These are phyloP conservation scores for Calonectria leucothoes DNA, from an alignment of 2,329 filamentous ascomycete genomes.

Conservation along the genomic window DNA sequence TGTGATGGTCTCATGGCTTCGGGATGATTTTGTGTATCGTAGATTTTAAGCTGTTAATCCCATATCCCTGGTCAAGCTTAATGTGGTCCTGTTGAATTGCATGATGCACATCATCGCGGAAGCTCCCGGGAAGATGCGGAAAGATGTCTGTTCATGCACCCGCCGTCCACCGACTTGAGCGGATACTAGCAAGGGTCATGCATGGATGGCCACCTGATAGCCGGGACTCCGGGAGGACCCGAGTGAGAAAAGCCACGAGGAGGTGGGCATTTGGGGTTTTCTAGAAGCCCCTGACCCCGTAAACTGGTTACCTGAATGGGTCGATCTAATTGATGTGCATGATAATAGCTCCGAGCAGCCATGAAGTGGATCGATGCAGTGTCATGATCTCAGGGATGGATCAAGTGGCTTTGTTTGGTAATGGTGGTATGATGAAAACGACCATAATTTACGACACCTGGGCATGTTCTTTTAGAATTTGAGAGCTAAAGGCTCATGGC, in stretches of 20 bases:
- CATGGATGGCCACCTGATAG: slow-evolving; percentile 10
- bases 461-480: not conserved
- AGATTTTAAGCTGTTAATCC: not conserved
- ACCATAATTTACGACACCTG: too few species aligned
- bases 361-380: slow-evolving; percentile 4
- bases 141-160: slow-evolving; percentile 24
- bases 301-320: slow-evolving; percentile 3
- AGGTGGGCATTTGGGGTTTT: not conserved
- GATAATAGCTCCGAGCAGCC: not conserved
- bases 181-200: slow-evolving; percentile 26
- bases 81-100: not conserved
- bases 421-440: slow-evolving; percentile 7
- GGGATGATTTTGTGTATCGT: too few species aligned
- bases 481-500: not conserved
- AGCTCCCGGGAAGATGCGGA: slow-evolving; percentile 10
- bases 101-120: not conserved
- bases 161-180: slow-evolving; percentile 1
- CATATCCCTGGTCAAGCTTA: slow-evolving; percentile 3
- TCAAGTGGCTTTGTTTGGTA: not conserved
- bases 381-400: not conserved
- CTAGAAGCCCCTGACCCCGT: not conserved
- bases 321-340: slow-evolving; percentile 7
- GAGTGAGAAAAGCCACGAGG: slow-evolving; percentile 15
- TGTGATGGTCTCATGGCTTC: not conserved
- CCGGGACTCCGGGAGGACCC: slow-evolving; percentile 15